Evolutionary conservation across 2,329 filamentous ascomycete species (phyloP).

Genomic region (Phialophora macrospora): DNA sequence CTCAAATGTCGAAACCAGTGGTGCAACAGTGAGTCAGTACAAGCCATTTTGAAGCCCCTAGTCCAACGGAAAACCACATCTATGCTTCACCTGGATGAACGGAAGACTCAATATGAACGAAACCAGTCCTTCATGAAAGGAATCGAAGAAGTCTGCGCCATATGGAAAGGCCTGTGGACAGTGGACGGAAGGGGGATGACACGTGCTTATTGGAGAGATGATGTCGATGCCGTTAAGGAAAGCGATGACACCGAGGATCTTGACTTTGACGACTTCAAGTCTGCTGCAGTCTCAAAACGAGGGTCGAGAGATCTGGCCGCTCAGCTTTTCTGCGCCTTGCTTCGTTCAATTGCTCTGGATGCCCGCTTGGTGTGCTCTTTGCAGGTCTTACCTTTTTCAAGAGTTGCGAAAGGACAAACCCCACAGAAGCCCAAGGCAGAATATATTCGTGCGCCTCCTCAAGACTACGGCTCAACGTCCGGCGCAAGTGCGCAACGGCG

Average conservation of each 20-base stretch:
- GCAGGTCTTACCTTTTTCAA: conserved; percentile 75
- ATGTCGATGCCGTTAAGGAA: conserved; percentile 63
- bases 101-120: conserved; percentile 68
- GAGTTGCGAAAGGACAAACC: conserved; percentile 50
- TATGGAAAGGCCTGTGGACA: conserved; percentile 58
- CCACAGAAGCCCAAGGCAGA: conserved; percentile 48
- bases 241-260: conserved; percentile 71
- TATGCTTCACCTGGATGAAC: conserved; percentile 70
- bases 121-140: conserved; percentile 67
- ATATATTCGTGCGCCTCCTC: conserved; percentile 43
- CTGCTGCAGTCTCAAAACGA: conserved; percentile 68
- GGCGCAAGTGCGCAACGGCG: conserved; percentile 17
- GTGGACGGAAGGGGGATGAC: conserved; percentile 73
- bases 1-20: conserved; percentile 78
- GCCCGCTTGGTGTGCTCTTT: conserved; percentile 87
- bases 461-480: conserved; percentile 29
- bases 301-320: conserved; percentile 90
- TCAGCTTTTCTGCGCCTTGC: conserved; percentile 85
- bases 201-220: conserved; percentile 75
- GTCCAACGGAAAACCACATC: conserved; percentile 68
- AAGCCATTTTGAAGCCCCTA: conserved; percentile 67
- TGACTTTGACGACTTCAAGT: conserved; percentile 73
- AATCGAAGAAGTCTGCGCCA: conserved; percentile 63
- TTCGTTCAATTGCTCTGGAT: conserved; percentile 81
- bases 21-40: conserved; percentile 78